Percentiles rank a stretch among this genome's conserved stretches.
Evolutionary conservation across 225 moss, liverwort and hornwort species (phyloP).

Genomic region (Bryoerythrophyllum caledonicum): DNA sequence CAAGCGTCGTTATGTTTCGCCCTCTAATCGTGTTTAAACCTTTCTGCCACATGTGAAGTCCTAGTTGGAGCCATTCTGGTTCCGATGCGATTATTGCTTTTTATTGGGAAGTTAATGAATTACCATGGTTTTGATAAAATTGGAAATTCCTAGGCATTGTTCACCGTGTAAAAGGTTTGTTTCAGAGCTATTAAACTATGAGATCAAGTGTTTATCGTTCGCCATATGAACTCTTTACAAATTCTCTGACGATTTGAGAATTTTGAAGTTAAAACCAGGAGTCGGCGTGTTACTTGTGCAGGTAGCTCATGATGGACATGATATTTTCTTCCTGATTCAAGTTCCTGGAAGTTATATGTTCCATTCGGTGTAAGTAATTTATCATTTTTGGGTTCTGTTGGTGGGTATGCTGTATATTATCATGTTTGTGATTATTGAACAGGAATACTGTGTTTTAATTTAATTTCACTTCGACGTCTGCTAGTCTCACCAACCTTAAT

Average conservation of each 20-base stretch:
- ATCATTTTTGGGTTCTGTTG: neutral
- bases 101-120: neutral
- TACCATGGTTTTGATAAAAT: neutral
- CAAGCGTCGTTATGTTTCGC: neutral
- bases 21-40: neutral
- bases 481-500: constrained; percentile 13
- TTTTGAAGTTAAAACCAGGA: constrained; percentile 9
- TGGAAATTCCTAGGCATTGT: neutral
- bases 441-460: neutral
- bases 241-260: neutral
- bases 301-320: constrained; percentile 95
- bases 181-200: constrained; percentile 6
- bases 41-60: neutral
- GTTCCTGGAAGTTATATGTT: constrained; percentile 74
- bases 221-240: neutral
- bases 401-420: neutral
- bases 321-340: constrained; percentile 83
- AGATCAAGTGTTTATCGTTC: neutral
- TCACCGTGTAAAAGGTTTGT: neutral
- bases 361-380: constrained; percentile 52
- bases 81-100: neutral
- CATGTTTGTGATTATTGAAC: neutral
- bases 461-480: constrained; percentile 1
- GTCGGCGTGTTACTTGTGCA: constrained; percentile 39
- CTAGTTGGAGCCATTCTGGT: constrained; percentile 7